These are phyloP conservation scores for Ramularia collo-cygni DNA, from an alignment of 2,329 filamentous ascomycete species.

Conservation along the genomic window DNA sequence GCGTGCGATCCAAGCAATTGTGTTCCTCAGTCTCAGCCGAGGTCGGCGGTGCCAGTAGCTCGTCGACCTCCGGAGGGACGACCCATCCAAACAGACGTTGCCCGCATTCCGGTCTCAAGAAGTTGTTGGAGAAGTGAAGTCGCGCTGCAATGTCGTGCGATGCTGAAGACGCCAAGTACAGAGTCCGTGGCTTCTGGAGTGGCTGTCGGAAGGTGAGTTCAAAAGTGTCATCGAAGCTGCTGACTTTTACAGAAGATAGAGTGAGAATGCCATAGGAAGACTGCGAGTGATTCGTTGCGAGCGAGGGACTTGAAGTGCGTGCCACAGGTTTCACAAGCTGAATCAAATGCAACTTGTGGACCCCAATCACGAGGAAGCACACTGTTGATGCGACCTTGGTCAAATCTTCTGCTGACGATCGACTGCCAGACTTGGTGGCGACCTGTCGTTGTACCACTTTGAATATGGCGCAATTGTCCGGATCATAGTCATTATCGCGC, in stretches of 20 bases:
- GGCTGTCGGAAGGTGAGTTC: constrained; percentile 57
- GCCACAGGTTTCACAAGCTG: constrained; percentile 54
- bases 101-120: constrained; percentile 59
- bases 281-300: constrained; percentile 41
- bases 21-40: constrained; percentile 53
- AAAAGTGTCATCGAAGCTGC: constrained; percentile 58
- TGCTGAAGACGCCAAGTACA: constrained; percentile 58
- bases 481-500: constrained; percentile 61
- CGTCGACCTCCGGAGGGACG: constrained; percentile 50
- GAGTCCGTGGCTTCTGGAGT: constrained; percentile 46
- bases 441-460: constrained; percentile 59
- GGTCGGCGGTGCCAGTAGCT: constrained; percentile 43
- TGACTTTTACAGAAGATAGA: constrained; percentile 53
- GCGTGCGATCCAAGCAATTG: constrained; percentile 56
- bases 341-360: constrained; percentile 63
- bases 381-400: constrained; percentile 58
- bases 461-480: constrained; percentile 60
- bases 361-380: constrained; percentile 62
- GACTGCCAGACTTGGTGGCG: constrained; percentile 45
- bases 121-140: constrained; percentile 55
- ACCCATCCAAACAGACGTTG: constrained; percentile 56
- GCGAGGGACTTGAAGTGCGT: constrained; percentile 48
- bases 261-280: constrained; percentile 58
- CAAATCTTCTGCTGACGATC: constrained; percentile 59
- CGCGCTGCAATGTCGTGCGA: constrained; percentile 58